These are phyloP conservation scores for Ichthyophthirius multifiliis DNA, from an alignment of 169 alveolate genomes.

Conservation along the genomic window DNA sequence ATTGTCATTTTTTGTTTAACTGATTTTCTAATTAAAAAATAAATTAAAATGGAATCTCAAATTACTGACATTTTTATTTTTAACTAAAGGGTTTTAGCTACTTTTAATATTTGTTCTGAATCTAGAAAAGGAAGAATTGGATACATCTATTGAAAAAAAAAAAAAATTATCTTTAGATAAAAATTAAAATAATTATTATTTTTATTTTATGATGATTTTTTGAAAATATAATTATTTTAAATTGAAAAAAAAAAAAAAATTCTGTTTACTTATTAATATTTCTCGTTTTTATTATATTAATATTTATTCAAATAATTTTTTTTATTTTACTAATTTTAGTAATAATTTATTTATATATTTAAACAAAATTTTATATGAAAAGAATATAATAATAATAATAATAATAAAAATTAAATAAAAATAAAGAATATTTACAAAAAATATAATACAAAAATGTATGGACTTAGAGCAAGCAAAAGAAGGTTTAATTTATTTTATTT, in stretches of 20 bases:
- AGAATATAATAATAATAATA: too few relatives aligned
- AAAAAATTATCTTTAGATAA: too few relatives aligned
- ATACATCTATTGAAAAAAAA: background rate
- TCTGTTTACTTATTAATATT: too few relatives aligned
- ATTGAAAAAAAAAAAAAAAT: too few relatives aligned
- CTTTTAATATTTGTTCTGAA: background rate
- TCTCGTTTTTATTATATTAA: too few relatives aligned
- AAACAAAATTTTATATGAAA: too few relatives aligned
- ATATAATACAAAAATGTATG: conserved; percentile 25
- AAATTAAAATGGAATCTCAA: background rate
- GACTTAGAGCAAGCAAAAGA: conserved; percentile 35
- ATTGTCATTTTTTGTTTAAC: background rate
- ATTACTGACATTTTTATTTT: background rate
- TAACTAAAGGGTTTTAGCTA: background rate
- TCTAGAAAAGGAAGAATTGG: background rate
- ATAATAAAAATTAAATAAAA: background rate
- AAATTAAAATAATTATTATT: background rate
- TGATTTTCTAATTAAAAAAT: background rate
- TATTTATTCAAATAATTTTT: too few relatives aligned
- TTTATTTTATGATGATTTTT: background rate
- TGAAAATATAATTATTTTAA: background rate
- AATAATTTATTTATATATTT: too few relatives aligned
- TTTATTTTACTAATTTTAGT: too few relatives aligned
- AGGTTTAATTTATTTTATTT: conserved; percentile 66
- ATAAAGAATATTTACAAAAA: background rate